These are phyloP conservation scores for Syncephalastrum racemosum DNA, from an alignment of 371 early-diverging fungal species.

Conservation along the genomic window DNA sequence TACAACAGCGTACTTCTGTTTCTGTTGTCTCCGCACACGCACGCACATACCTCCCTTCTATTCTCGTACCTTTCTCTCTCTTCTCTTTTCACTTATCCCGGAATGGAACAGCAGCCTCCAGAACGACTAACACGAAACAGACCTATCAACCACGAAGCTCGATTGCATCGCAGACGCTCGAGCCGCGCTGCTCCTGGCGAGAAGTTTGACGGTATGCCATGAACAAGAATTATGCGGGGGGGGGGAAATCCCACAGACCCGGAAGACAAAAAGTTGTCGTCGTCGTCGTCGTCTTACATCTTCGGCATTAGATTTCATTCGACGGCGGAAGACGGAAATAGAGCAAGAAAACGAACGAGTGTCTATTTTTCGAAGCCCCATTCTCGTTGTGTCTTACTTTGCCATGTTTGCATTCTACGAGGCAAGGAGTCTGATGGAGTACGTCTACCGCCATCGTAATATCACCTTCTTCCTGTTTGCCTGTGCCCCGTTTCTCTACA, in stretches of 20 bases:
- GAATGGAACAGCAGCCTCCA: too few relatives aligned
- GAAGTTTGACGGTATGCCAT: conserved; percentile 24
- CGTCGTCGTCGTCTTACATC: not conserved
- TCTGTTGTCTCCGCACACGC: too few relatives aligned
- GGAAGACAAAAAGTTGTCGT: too few relatives aligned
- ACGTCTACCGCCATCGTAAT: not conserved
- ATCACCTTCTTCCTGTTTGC: not conserved
- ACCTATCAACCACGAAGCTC: not conserved
- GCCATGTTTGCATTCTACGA: conserved; percentile 26
- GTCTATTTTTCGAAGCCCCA: conserved; percentile 25
- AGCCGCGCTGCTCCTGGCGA: conserved; percentile 27
- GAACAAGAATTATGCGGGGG: not conserved
- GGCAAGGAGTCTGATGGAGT: conserved; percentile 11
- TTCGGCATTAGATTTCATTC: conserved; percentile 20
- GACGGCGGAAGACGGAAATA: conserved; percentile 23
- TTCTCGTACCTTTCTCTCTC: too few relatives aligned
- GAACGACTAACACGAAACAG: too few relatives aligned
- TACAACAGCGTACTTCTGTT: too few relatives aligned
- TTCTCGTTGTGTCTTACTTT: conserved; percentile 22
- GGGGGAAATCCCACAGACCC: not conserved
- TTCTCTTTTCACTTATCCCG: too few relatives aligned
- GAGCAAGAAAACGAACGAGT: conserved; percentile 21
- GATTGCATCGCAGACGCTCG: conserved; percentile 17
- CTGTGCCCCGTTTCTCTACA: conserved; percentile 2
- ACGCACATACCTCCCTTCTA: too few relatives aligned